Percentiles rank a stretch among this genome's conserved stretches.
phyloP scores from a whole-genome alignment of 192 early-diverging fungal genomes.

The Allomyces macrogynus region DNA sequence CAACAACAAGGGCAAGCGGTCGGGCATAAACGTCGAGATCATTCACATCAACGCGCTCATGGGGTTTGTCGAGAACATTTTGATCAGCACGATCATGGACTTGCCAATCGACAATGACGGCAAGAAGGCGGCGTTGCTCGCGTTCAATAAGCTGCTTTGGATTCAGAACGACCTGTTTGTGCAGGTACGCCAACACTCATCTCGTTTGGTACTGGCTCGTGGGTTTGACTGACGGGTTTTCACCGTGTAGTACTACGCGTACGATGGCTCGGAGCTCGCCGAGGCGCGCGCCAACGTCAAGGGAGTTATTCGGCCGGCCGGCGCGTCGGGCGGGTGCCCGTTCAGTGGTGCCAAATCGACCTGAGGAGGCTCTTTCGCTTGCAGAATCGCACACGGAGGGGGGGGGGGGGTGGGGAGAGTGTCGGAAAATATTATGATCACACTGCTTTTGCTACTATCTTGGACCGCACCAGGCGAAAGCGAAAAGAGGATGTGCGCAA shows the following conservation, averaged over 20 bases:
- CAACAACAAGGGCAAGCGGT: conserved; percentile 47
- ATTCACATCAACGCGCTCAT: conserved; percentile 62
- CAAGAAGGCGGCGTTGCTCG: conserved; percentile 29
- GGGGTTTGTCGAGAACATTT: conserved; percentile 34
- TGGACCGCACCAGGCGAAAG: no score
- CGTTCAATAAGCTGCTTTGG: conserved; percentile 66
- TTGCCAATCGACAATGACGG: conserved; percentile 29
- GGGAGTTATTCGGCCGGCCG: background rate
- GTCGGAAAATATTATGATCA: no score
- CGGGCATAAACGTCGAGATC: conserved; percentile 60
- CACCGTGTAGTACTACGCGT: conserved; percentile 39
- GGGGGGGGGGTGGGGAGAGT: no score
- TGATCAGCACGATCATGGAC: conserved; percentile 29
- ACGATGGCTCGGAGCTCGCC: background rate
- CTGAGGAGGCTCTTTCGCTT: no score
- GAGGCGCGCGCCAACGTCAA: background rate
- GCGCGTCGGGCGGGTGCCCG: no score
- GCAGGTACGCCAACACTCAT: conserved; percentile 5
- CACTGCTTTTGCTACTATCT: no score
- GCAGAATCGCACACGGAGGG: no score
- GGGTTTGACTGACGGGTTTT: conserved; percentile 7
- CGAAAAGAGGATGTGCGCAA: no score
- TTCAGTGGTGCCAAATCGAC: no score
- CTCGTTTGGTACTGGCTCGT: no score
- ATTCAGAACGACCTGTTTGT: conserved; percentile 68